Evolutionary conservation across 495 filamentous ascomycete genomes (phyloP).

Genomic region (Lasiosphaeriaceae sp.): DNA sequence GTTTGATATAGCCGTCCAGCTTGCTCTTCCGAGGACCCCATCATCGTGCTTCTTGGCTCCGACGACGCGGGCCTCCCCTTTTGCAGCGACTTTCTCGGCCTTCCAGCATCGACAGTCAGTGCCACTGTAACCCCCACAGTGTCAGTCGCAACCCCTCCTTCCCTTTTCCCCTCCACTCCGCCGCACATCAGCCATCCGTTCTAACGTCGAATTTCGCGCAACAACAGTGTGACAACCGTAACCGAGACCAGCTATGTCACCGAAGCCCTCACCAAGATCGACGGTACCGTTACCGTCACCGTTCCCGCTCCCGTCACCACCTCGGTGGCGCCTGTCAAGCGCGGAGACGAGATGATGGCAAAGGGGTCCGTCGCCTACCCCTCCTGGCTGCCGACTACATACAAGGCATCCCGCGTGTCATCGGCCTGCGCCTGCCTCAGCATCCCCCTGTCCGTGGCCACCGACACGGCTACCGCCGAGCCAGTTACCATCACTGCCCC

Average conservation of each 20-base stretch:
- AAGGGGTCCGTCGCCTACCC: slow-evolving; percentile 9
- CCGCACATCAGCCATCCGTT: too few relatives aligned
- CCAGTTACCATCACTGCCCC: neutral
- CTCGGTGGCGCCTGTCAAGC: neutral
- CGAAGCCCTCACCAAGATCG: neutral
- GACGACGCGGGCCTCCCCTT: neutral
- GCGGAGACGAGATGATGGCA: neutral
- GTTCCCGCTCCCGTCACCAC: neutral
- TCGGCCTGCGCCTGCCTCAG: slow-evolving; percentile 12
- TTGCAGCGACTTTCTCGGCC: slow-evolving; percentile 5
- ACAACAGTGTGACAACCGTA: neutral
- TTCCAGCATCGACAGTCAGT: neutral
- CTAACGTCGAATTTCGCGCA: neutral
- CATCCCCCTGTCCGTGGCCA: slow-evolving; percentile 1
- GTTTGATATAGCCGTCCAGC: neutral
- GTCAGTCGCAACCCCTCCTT: neutral
- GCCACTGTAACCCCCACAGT: slow-evolving; percentile 3
- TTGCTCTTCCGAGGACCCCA: neutral
- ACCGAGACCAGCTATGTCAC: slow-evolving; percentile 5
- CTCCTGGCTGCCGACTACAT: slow-evolving; percentile 6
- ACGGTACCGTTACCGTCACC: slow-evolving; percentile 4
- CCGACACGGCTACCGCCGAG: slow-evolving; percentile 7
- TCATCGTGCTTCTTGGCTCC: neutral
- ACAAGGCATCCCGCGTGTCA: slow-evolving; percentile 3
- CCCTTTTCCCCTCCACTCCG: too few relatives aligned